A percentile compares a stretch with the other conserved stretches of the same genome.
Conservation (phyloP, 2,329 filamentous ascomycete species). For the Diplodia mutila region DNA sequence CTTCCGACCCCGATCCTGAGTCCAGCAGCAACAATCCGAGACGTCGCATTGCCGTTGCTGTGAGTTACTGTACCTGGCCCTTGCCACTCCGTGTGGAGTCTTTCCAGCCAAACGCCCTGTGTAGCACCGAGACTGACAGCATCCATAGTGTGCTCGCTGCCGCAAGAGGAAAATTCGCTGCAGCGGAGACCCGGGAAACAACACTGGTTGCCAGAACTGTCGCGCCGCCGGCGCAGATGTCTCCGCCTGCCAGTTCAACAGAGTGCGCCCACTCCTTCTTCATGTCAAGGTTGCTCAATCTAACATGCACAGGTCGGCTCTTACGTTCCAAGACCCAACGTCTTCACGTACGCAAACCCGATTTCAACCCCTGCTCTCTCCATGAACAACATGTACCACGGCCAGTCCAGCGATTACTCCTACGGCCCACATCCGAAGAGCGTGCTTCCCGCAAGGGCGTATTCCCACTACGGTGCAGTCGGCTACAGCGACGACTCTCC, state of each 20-base stretch:
- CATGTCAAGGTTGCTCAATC: not conserved
- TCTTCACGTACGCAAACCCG: not conserved
- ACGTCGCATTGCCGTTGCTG: constrained; percentile 54
- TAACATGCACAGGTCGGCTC: constrained; percentile 23
- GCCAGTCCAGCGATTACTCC: not conserved
- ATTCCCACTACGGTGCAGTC: constrained; percentile 2
- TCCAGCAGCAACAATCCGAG: constrained; percentile 46
- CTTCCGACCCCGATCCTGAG: constrained; percentile 36
- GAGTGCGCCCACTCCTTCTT: constrained; percentile 56
- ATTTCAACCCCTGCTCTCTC: constrained; percentile 4
- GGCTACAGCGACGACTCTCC: constrained; percentile 16
- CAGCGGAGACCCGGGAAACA: constrained; percentile 79
- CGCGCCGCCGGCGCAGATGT: constrained; percentile 69
- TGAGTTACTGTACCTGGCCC: constrained; percentile 31
- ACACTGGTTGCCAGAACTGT: constrained; percentile 82
- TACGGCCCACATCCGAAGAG: constrained; percentile 1
- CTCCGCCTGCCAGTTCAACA: constrained; percentile 72
- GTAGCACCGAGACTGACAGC: not conserved
- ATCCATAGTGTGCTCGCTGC: constrained; percentile 77
- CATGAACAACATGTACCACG: constrained; percentile 10
- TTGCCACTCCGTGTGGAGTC: not conserved
- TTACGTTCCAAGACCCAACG: not conserved
- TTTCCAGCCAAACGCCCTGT: not conserved
- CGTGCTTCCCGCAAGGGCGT: not conserved
- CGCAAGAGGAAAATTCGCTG: constrained; percentile 94